phyloP scores from a whole-genome alignment of 2,329 filamentous ascomycete species.

The Ophiosphaerella herpotricha region DNA sequence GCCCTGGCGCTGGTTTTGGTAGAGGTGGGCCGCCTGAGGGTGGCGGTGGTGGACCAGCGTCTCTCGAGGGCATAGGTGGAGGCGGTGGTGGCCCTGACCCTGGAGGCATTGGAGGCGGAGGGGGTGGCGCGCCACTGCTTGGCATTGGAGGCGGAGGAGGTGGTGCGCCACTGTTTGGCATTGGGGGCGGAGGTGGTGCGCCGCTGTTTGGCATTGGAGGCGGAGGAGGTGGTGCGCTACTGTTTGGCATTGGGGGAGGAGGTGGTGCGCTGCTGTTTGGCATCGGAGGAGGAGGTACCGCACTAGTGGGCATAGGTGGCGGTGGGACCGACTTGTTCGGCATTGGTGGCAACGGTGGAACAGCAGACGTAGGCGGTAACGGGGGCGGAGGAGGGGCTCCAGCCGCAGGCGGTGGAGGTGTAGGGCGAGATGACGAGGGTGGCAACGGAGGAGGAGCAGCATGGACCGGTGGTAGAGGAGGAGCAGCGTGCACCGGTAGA shows the following conservation, averaged over 20 bases:
- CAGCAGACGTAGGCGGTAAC: constrained; percentile 28
- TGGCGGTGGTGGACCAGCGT: constrained; percentile 46
- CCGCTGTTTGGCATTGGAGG: constrained; percentile 36
- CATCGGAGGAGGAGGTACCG: constrained; percentile 38
- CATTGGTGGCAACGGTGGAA: constrained; percentile 33
- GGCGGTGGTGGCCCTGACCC: constrained; percentile 47
- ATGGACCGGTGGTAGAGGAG: constrained; percentile 27
- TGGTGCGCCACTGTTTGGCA: constrained; percentile 38
- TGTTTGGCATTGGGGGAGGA: constrained; percentile 30
- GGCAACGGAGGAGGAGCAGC: constrained; percentile 22
- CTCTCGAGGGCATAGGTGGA: constrained; percentile 35
- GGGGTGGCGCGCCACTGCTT: constrained; percentile 47
- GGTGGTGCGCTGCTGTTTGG: constrained; percentile 35
- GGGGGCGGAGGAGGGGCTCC: constrained; percentile 38
- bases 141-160: constrained; percentile 47
- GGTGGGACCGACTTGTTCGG: constrained; percentile 20
- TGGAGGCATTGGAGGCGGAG: constrained; percentile 45
- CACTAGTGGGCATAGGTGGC: constrained; percentile 16
- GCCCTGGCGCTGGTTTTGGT: constrained; percentile 52
- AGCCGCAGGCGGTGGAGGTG: constrained; percentile 30
- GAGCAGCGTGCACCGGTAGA: constrained; percentile 21
- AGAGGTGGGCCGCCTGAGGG: constrained; percentile 35
- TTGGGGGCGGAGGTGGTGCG: constrained; percentile 18
- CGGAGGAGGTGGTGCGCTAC: constrained; percentile 36
- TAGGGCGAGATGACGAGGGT: constrained; percentile 34